Percentiles rank a stretch among this genome's conserved stretches.
phyloP scores from a whole-genome alignment of 176 grass and related monocot genomes.

The Lolium multiflorum region DNA sequence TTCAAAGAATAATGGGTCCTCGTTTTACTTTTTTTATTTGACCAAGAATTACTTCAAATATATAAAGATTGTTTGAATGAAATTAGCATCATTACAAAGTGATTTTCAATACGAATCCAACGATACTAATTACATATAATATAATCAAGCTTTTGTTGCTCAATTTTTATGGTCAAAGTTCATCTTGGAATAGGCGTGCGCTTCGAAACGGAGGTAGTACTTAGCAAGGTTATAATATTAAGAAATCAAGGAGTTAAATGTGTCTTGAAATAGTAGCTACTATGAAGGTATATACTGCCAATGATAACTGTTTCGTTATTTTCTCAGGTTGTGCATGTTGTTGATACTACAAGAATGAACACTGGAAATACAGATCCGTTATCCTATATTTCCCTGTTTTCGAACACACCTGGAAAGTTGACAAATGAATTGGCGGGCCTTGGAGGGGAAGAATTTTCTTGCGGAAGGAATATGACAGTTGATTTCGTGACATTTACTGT shows the following conservation, averaged over 20 bases:
- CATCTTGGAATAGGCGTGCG: no score
- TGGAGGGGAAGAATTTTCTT: conserved; percentile 80
- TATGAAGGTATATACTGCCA: conserved; percentile 16
- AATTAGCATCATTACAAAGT: no score
- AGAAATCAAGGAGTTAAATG: conserved; percentile 10
- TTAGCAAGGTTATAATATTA: background rate
- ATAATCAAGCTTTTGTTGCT: no score
- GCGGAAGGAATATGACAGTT: conserved; percentile 63
- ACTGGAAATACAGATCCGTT: conserved; percentile 57
- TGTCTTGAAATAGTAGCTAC: background rate
- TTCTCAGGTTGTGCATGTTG: conserved; percentile 95
- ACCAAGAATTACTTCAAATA: no score
- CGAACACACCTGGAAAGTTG: conserved; percentile 82
- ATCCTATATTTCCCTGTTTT: conserved; percentile 93
- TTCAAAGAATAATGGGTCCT: no score
- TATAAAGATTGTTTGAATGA: no score
- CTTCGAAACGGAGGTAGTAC: no score
- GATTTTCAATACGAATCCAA: no score
- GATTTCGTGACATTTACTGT: conserved; percentile 89
- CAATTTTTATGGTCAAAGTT: no score
- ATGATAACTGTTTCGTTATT: conserved; percentile 31
- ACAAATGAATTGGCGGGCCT: conserved; percentile 69
- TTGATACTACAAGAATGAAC: conserved; percentile 67
- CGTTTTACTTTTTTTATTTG: no score
- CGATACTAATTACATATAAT: no score